Base-by-base conservation (phyloP, 805 yeast genomes). In the Yarrowia porcina region DNA sequence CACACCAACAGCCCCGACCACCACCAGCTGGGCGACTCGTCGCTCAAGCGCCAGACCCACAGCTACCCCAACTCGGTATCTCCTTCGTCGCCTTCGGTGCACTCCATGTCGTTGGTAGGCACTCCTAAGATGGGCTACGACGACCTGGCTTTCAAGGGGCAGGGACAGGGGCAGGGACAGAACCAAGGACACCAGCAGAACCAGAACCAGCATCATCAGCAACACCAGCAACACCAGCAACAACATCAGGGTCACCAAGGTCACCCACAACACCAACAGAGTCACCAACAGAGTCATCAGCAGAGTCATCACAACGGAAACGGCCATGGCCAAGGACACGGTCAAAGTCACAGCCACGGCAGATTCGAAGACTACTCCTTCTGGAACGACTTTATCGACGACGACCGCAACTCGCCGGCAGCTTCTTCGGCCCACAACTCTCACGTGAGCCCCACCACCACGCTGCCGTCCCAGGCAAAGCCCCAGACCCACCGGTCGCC, bases 41-140 rank as follows among this genome's bases (percentile, higher is more conserved):
- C 42, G 25, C 42, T 35, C 42, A 52, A 52, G 33, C 59, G 59
- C 33, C 59, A 52, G 44, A 52, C 44, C 59, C 59, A 52, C 35
- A 52, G 59, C 35, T 56, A 56, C 39, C 61, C 61, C 39, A 56
- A 56, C 49, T 56, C 61, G 18, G 61, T 56, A 3, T 56, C 61
- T 4, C 61, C 61, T 13, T 17, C 36, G 4, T 56, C 61, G 15
- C 47, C 47, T 9, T 56, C 61, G 1, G 49, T 39, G 28, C 61
- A 56, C 49, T 56, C 61, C 36, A 56, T 56, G 61, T 56, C 61
- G 28, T 18, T 56, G 21, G 61, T 56, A 9, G 61, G 49, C 30
- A 39, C 61, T 8, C 61, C 61, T 38, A 39, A 56, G 30, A 56
- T 39, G 49, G 11, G 13, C 49, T 56, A 39, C 49, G 47, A 39